These are phyloP conservation scores for Raffaelea albimanens DNA, from an alignment of 2,329 filamentous ascomycete genomes.

Conservation along the genomic window DNA sequence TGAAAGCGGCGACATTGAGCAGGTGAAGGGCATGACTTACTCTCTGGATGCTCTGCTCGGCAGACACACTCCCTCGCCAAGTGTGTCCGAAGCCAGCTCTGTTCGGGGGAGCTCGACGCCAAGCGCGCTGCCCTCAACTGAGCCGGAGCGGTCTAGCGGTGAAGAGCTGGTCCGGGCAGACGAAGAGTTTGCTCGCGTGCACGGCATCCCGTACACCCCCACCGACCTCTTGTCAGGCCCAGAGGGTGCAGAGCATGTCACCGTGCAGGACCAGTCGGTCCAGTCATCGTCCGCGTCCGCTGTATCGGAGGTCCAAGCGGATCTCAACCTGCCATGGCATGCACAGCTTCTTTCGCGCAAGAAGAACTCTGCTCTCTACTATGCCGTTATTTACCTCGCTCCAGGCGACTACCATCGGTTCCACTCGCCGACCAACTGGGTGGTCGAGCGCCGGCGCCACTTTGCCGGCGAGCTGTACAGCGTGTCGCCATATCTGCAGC, in stretches of 20 bases:
- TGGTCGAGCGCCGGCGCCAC: conserved; percentile 88
- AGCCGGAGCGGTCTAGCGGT: conserved; percentile 27
- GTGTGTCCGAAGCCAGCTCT: conserved; percentile 34
- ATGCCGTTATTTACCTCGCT: conserved; percentile 89
- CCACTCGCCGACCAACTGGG: conserved; percentile 91
- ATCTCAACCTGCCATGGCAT: conserved; percentile 73
- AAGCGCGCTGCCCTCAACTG: conserved; percentile 15
- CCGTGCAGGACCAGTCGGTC: conserved; percentile 65
- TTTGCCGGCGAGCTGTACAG: conserved; percentile 95
- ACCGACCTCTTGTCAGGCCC: conserved; percentile 78
- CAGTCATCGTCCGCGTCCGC: conserved; percentile 52
- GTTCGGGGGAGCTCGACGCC: conserved; percentile 5
- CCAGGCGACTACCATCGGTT: conserved; percentile 98
- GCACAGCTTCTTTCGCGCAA: conserved; percentile 51
- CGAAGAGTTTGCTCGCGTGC: conserved; percentile 87
- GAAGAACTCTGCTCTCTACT: conserved; percentile 66
- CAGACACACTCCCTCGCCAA: conserved; percentile 45
- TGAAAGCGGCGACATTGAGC: conserved; percentile 88
- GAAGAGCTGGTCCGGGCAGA: conserved; percentile 66
- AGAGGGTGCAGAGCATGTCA: conserved; percentile 6
- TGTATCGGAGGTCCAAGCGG: conserved; percentile 73
- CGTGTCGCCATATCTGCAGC: conserved; percentile 89
- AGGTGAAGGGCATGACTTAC: conserved; percentile 98
- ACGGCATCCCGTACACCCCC: conserved; percentile 89
- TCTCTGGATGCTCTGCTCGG: conserved; percentile 88